These are phyloP conservation scores for Globisporangium recalcitrans DNA, from an alignment of 352 stramenopile species.

Conservation along the genomic window DNA sequence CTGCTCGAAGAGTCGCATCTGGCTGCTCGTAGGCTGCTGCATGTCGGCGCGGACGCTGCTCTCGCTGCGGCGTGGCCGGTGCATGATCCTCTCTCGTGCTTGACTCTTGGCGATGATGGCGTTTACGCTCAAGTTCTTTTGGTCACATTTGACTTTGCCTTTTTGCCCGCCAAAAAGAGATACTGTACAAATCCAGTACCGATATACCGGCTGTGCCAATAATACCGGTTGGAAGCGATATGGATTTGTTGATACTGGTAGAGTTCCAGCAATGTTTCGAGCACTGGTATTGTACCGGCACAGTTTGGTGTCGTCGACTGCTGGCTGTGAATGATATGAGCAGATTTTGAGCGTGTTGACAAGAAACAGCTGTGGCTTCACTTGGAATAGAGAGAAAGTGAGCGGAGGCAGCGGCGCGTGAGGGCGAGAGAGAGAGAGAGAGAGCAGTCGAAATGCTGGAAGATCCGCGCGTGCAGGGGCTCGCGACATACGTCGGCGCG, in stretches of 20 bases:
- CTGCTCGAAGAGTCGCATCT: constrained; percentile 20
- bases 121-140: neutral
- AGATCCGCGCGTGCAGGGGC: constrained; percentile 29
- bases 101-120: constrained; percentile 4
- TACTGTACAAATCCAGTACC: constrained; percentile 8
- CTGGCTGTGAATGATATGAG: neutral
- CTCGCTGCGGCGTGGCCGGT: neutral
- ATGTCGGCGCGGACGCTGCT: constrained; percentile 1
- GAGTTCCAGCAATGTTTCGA: too few species aligned
- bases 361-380: neutral
- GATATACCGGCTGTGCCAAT: neutral
- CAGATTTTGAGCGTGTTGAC: neutral
- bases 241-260: too few species aligned
- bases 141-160: neutral
- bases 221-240: too few species aligned
- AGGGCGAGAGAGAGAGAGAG: neutral
- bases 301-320: neutral
- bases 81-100: neutral
- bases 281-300: neutral
- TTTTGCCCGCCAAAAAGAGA: constrained; percentile 10
- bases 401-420: neutral
- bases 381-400: constrained; percentile 2
- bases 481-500: constrained; percentile 27
- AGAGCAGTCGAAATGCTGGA: neutral
- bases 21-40: neutral